Base-by-base conservation (phyloP, 148 eudicot genomes). In the Selenicereus undatus region DNA sequence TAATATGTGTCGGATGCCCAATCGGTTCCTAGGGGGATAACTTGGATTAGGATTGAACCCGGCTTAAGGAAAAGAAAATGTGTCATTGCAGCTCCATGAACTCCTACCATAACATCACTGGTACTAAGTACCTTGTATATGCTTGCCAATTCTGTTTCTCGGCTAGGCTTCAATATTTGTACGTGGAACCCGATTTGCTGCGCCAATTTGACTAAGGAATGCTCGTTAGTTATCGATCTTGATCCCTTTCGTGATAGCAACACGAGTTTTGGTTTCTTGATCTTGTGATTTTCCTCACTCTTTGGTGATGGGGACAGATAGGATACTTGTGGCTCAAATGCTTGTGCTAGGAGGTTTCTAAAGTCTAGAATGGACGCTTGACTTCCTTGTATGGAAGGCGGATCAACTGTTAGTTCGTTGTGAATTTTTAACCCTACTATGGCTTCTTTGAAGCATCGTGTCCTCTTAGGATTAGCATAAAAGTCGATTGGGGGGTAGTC, bases 31-130 rank as follows among this genome's bases (percentile, higher is more conserved):
- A 95, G 84, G 0, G 99, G 99, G 24, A 93, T 60, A 32, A 95
- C 84, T 83, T 93, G 99, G 13, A 95, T 89, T 43, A 93, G 85
- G 22, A 89, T 86, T 10, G 86, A 85, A 1, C 88, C 86, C 0
- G 95, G 91, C 50, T 65, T 88, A 83, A 93, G 81, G 82, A 95
- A 95, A 39, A 95, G 89, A 62, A 93, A 89, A 83, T 95, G 97
- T 48, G 93, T 89, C 93, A 93, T 89, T 74, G 97, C 97, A 11
- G 99, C 99, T 58, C 98, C 99, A 54, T 95, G 99, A 76, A 92
- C 97, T 17, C 99, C 99, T 60, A 95, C 71, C 89, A 92, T 86
- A 26, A 91, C 92, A 81, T 95, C 95, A 45, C 97, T 91, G 0
- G 87, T 83, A 81, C 92, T 91, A 2, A 95, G 83, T 58, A 65